Percentiles rank a stretch among this genome's conserved stretches.
These are phyloP conservation scores for Trichophyton mentagrophytes DNA, from an alignment of 2,329 filamentous ascomycete species.

Conservation along the genomic window DNA sequence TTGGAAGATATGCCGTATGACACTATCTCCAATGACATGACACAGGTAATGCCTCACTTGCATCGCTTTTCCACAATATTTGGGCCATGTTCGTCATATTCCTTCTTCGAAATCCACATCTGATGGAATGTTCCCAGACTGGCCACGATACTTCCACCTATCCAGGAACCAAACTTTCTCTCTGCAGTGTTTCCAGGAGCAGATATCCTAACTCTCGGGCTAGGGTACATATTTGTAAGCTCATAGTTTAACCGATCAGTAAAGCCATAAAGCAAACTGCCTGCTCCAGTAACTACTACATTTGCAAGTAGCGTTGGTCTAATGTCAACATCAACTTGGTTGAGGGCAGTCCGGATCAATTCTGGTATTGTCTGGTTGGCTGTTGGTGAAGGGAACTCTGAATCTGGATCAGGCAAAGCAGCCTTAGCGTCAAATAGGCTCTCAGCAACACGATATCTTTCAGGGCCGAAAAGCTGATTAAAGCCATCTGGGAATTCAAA, in stretches of 20 bases:
- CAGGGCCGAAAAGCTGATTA: constrained; percentile 86
- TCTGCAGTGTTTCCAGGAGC: constrained; percentile 78
- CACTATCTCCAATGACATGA: not conserved
- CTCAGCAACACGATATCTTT: constrained; percentile 76
- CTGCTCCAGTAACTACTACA: constrained; percentile 83
- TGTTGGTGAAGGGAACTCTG: constrained; percentile 40
- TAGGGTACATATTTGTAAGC: constrained; percentile 67
- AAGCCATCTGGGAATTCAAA: constrained; percentile 97
- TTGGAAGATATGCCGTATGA: no score
- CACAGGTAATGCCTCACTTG: constrained; percentile 45
- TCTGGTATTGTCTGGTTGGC: constrained; percentile 71
- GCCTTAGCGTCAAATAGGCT: constrained; percentile 81
- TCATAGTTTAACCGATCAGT: constrained; percentile 82
- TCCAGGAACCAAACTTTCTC: constrained; percentile 85
- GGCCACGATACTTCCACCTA: constrained; percentile 88
- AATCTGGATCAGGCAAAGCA: constrained; percentile 44
- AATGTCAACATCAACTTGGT: constrained; percentile 76
- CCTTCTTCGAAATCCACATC: constrained; percentile 97
- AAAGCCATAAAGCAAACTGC: constrained; percentile 78
- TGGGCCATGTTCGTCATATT: constrained; percentile 90
- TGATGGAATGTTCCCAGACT: constrained; percentile 97
- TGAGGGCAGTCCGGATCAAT: constrained; percentile 64
- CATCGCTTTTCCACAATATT: constrained; percentile 91
- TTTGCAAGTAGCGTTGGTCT: constrained; percentile 72
- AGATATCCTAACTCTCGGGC: constrained; percentile 74